Conservation (phyloP, 192 early-diverging fungal species). For the Coemansia furcata region DNA sequence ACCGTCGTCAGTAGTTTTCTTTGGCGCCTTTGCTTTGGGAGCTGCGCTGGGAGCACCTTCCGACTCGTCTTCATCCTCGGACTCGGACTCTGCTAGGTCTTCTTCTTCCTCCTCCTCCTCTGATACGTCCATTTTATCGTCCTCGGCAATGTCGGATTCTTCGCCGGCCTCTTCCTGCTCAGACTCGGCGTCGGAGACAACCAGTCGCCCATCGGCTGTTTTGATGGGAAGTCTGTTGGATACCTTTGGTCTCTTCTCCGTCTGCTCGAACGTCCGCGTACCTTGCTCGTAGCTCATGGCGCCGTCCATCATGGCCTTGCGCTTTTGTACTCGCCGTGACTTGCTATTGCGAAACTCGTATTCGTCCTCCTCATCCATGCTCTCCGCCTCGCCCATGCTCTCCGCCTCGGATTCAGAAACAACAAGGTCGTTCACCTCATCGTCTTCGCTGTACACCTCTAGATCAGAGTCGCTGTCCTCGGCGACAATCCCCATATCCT, state of each 20-base stretch:
- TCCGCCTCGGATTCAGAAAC: conserved; percentile 11
- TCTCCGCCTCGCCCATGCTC: conserved; percentile 2
- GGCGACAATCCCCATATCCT: conserved; percentile 4
- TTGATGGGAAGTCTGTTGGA: conserved; percentile 58
- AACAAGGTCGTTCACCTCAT: conserved; percentile 8
- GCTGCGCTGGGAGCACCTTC: neutral
- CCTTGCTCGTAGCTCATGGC: conserved; percentile 46
- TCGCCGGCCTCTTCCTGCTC: conserved; percentile 33
- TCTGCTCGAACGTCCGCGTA: conserved; percentile 27
- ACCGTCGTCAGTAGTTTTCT: neutral
- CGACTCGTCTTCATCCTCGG: neutral
- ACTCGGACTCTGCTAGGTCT: conserved; percentile 3
- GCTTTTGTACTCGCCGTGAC: conserved; percentile 36
- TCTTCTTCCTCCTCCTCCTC: conserved; percentile 16
- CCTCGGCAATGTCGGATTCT: conserved; percentile 26
- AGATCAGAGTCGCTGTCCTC: conserved; percentile 30
- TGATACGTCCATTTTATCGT: conserved; percentile 15
- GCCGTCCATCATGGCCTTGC: conserved; percentile 40
- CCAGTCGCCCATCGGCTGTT: conserved; percentile 52
- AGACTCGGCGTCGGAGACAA: conserved; percentile 26
- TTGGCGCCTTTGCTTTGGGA: neutral
- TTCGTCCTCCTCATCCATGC: conserved; percentile 2
- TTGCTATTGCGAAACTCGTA: conserved; percentile 41
- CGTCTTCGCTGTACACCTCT: conserved; percentile 26
- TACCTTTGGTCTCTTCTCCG: conserved; percentile 39